phyloP scores from a whole-genome alignment of 2,329 filamentous ascomycete genomes.

The Ophiocordyceps polyrhachis-furcata region DNA sequence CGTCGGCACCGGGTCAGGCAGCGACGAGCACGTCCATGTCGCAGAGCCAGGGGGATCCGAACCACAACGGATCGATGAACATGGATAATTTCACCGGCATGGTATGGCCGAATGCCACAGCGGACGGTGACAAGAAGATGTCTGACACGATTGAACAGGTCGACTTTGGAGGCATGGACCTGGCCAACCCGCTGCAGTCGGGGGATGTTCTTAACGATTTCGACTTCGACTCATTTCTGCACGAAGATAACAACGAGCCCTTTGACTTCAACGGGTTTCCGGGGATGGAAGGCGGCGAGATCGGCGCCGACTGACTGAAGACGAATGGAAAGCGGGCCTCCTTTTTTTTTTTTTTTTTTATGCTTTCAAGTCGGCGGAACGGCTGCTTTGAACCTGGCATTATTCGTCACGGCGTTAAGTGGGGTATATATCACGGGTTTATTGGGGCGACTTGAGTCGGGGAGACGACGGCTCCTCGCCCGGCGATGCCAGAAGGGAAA shows the following conservation, averaged over 20 bases:
- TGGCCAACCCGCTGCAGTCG: constrained; percentile 33
- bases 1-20: constrained; percentile 16
- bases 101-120: constrained; percentile 16
- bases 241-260: constrained; percentile 28
- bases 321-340: constrained; percentile 6
- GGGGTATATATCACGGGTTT: constrained; percentile 20
- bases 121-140: neutral
- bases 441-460: constrained; percentile 17
- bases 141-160: constrained; percentile 9
- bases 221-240: constrained; percentile 49
- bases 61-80: constrained; percentile 23
- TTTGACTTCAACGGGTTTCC: constrained; percentile 39
- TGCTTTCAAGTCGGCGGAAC: constrained; percentile 9
- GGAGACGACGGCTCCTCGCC: constrained; percentile 5
- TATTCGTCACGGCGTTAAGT: constrained; percentile 20
- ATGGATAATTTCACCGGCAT: constrained; percentile 26
- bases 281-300: constrained; percentile 36
- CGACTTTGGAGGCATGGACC: constrained; percentile 31
- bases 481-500: constrained; percentile 11
- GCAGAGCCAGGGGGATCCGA: constrained; percentile 26
- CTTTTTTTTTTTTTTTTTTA: constrained; percentile 2
- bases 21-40: constrained; percentile 21
- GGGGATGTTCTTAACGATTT: constrained; percentile 46
- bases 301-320: constrained; percentile 32
- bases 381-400: constrained; percentile 17